Conservation (phyloP, 495 filamentous ascomycete species). For the Aspergillus baeticus region DNA sequence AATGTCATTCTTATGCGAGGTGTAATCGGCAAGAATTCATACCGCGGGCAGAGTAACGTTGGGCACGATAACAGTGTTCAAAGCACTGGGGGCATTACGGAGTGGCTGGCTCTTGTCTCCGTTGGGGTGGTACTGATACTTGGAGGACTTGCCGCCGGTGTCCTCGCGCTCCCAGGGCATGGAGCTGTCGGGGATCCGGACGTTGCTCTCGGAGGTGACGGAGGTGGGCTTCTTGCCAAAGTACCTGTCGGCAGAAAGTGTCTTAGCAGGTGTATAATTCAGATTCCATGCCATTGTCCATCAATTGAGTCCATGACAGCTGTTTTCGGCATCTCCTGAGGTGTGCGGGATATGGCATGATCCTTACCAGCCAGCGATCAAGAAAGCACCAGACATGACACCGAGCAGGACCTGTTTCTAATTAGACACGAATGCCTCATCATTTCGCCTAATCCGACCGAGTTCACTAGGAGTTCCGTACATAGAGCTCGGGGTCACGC, state of each 20-base stretch:
- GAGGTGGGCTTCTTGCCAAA: constrained; percentile 83
- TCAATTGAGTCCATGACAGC: not conserved
- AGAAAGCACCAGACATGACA: constrained; percentile 88
- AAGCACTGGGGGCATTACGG: constrained; percentile 87
- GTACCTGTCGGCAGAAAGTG: constrained; percentile 28
- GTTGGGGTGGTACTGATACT: constrained; percentile 92
- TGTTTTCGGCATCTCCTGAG: not conserved
- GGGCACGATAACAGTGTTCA: constrained; percentile 91
- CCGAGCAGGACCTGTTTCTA: constrained; percentile 72
- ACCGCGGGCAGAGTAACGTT: constrained; percentile 92
- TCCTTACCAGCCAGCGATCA: constrained; percentile 74
- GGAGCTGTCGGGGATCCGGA: constrained; percentile 66
- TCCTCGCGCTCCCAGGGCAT: constrained; percentile 87
- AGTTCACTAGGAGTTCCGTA: constrained; percentile 38
- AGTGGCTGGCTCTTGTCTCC: constrained; percentile 73
- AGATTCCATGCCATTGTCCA: not conserved
- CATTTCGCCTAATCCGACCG: not conserved
- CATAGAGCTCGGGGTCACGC: constrained; percentile 80
- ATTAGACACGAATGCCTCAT: constrained; percentile 16
- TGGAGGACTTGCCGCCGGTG: constrained; percentile 55
- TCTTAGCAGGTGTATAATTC: constrained; percentile 4
- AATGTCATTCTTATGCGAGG: constrained; percentile 13
- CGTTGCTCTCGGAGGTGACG: constrained; percentile 74
- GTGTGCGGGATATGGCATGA: constrained; percentile 60
- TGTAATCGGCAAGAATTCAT: constrained; percentile 26